Evolutionary conservation across 305 asterid genomes (phyloP).

Genomic region (Solanum chacoense): DNA sequence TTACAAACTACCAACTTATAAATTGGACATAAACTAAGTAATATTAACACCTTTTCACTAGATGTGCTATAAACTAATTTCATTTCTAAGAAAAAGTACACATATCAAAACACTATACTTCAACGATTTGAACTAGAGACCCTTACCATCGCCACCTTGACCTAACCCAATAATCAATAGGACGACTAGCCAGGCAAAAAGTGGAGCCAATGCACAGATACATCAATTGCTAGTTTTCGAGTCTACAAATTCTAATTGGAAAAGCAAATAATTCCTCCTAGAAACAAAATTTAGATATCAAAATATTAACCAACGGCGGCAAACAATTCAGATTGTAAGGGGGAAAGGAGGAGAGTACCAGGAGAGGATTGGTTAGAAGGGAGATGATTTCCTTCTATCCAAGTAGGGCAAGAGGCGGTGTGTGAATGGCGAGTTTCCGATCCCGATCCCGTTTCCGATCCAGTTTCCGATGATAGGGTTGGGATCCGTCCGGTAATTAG

Average conservation of each 20-base stretch:
- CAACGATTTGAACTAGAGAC: not conserved
- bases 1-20: not conserved
- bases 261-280: not conserved
- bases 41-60: not conserved
- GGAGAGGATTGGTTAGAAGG: conserved; percentile 14
- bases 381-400: conserved; percentile 3
- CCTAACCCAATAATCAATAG: not conserved
- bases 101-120: not conserved
- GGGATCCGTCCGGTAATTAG: conserved; percentile 69
- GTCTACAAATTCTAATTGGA: not conserved
- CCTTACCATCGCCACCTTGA: not conserved
- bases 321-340: not conserved
- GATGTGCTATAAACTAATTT: not conserved
- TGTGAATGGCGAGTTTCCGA: conserved; percentile 15
- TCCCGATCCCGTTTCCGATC: conserved; percentile 3
- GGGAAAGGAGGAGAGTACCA: conserved; percentile 19
- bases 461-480: conserved; percentile 29
- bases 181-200: not conserved
- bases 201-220: not conserved
- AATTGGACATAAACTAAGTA: not conserved
- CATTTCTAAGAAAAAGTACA: not conserved
- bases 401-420: conserved; percentile 23
- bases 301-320: not conserved
- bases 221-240: not conserved
- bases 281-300: not conserved